Evolutionary conservation across 164 flowering plant genomes (phyloP).

Genomic region (Litsea cubeba): DNA sequence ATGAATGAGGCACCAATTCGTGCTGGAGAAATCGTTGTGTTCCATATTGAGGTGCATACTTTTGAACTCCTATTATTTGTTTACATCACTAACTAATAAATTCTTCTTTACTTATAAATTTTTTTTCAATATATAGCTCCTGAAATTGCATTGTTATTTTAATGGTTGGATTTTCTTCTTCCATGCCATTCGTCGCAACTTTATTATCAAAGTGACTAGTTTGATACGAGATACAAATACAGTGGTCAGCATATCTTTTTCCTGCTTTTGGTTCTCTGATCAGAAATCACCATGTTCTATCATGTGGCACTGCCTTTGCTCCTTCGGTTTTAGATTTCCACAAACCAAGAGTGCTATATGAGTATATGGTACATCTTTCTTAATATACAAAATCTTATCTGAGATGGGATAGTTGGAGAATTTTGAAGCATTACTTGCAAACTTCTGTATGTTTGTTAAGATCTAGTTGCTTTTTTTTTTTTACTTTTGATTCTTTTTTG

Average conservation of each 20-base stretch:
- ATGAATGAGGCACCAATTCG: slow-evolving; percentile 56
- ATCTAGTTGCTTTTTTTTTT: too few species aligned
- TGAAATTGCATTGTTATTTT: not conserved
- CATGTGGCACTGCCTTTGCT: not conserved
- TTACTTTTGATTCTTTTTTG: too few species aligned
- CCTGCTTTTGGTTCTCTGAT: not conserved
- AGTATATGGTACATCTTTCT: not conserved
- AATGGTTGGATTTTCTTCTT: not conserved
- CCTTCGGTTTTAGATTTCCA: not conserved
- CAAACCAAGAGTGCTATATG: not conserved
- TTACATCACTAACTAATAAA: not conserved
- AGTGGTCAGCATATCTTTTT: not conserved
- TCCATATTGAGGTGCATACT: slow-evolving; percentile 49
- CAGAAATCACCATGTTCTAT: not conserved
- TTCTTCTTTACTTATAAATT: not conserved
- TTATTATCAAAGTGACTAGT: not conserved
- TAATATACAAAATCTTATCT: not conserved
- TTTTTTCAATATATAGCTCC: too few species aligned
- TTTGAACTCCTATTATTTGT: not conserved
- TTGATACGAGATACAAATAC: not conserved
- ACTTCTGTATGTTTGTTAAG: not conserved
- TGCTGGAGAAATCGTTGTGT: slow-evolving; percentile 71
- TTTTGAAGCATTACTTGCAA: not conserved
- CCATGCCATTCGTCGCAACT: not conserved
- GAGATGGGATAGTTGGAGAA: not conserved